Evolutionary conservation across 129 eudicot genomes (phyloP).

Genomic region (Flaveria bidentis): DNA sequence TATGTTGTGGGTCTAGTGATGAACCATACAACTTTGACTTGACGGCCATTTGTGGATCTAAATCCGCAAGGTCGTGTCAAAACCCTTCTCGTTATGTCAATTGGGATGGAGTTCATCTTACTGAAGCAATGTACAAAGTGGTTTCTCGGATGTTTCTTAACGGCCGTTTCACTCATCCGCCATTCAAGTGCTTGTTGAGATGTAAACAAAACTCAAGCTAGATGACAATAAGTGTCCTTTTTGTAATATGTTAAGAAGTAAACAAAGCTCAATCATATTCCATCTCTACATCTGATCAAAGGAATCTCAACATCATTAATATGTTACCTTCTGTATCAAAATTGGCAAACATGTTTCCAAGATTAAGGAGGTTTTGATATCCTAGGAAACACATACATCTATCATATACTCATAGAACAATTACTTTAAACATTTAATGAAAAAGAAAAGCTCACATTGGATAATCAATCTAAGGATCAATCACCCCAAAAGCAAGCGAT

Average conservation of each 20-base stretch:
- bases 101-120: slow-evolving; percentile 90
- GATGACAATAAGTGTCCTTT: slow-evolving; percentile 1
- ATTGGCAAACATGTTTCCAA: slow-evolving; percentile 19
- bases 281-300: neutral
- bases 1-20: slow-evolving; percentile 69
- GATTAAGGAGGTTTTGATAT: slow-evolving; percentile 7
- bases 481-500: slow-evolving; percentile 76
- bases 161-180: slow-evolving; percentile 46
- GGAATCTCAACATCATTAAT: neutral
- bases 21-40: slow-evolving; percentile 51
- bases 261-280: neutral
- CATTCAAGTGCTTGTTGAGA: slow-evolving; percentile 48
- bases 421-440: slow-evolving; percentile 17
- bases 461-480: slow-evolving; percentile 46
- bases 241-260: slow-evolving; percentile 39
- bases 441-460: slow-evolving; percentile 12
- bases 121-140: slow-evolving; percentile 72
- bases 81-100: slow-evolving; percentile 61
- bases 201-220: slow-evolving; percentile 33
- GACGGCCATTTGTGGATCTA: slow-evolving; percentile 54
- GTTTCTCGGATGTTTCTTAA: slow-evolving; percentile 48
- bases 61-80: slow-evolving; percentile 47
- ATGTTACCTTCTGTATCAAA: slow-evolving; percentile 4
- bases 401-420: slow-evolving; percentile 10
- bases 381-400: slow-evolving; percentile 12